phyloP scores from a whole-genome alignment of 345 rosid genomes.

The Brassica rapa region DNA sequence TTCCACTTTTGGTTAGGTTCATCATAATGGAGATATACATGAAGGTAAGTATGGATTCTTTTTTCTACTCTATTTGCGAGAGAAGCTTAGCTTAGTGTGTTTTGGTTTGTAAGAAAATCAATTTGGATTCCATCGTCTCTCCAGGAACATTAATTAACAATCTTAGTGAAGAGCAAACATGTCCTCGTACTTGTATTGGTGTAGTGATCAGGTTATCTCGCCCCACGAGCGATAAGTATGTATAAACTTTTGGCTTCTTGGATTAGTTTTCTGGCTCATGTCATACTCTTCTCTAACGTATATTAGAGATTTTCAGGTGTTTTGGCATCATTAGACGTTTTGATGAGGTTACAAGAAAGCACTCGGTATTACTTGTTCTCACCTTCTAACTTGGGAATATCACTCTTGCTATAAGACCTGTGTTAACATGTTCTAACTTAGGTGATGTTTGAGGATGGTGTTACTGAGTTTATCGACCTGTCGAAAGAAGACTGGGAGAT shows the following conservation, averaged over 20 bases:
- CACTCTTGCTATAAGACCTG: background rate
- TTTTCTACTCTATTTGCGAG: background rate
- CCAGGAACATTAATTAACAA: conserved; percentile 55
- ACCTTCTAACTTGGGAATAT: background rate
- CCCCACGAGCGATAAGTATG: conserved; percentile 57
- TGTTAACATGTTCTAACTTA: conserved; percentile 28
- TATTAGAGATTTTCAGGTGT: conserved; percentile 45
- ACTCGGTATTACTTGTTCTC: conserved; percentile 52
- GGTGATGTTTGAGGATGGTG: conserved; percentile 90
- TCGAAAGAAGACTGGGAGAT: conserved; percentile 80
- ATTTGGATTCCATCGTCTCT: background rate
- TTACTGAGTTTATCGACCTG: conserved; percentile 71
- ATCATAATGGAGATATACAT: conserved; percentile 53
- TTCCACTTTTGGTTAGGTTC: conserved; percentile 51
- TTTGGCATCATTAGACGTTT: conserved; percentile 77
- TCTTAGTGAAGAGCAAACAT: conserved; percentile 31
- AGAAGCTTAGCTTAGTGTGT: background rate
- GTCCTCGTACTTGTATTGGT: conserved; percentile 75
- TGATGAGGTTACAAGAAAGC: conserved; percentile 69
- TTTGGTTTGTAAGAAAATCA: conserved; percentile 4
- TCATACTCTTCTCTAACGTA: background rate
- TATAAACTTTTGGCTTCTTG: background rate
- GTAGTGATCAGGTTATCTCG: conserved; percentile 62
- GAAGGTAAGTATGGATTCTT: conserved; percentile 46
- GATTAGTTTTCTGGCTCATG: background rate